Conservation (phyloP, 805 yeast species). For the Metschnikowia kofuensis region DNA sequence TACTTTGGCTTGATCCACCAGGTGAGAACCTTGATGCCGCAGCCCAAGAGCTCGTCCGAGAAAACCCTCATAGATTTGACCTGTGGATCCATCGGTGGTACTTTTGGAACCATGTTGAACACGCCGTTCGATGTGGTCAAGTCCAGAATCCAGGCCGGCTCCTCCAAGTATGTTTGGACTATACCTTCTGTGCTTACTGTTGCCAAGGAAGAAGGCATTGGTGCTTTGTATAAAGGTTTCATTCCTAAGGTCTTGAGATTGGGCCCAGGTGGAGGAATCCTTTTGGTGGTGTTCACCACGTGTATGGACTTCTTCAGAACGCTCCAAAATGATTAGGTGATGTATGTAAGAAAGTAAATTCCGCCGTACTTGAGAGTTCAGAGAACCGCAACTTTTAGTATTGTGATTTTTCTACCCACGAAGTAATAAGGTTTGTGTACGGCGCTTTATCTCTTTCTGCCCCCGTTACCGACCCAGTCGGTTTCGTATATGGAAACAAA, state of each 20-base stretch:
- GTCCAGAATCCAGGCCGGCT: constrained; percentile 91
- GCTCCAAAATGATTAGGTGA: constrained; percentile 25
- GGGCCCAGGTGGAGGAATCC: constrained; percentile 99
- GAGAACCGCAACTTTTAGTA: no score
- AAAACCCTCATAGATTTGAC: constrained; percentile 83
- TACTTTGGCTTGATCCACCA: constrained; percentile 95
- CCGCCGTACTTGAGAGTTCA: no score
- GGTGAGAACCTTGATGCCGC: constrained; percentile 74
- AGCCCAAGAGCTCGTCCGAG: constrained; percentile 65
- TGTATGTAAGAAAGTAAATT: background rate
- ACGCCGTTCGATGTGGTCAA: constrained; percentile 98
- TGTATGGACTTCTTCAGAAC: constrained; percentile 91
- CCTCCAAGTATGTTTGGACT: constrained; percentile 91
- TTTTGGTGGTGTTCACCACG: constrained; percentile 92
- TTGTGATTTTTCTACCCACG: background rate
- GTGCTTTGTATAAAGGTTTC: constrained; percentile 93
- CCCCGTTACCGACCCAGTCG: constrained; percentile 5
- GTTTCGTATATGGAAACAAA: constrained; percentile 8
- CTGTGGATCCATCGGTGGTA: constrained; percentile 96
- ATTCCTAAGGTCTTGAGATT: constrained; percentile 94
- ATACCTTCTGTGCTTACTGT: constrained; percentile 73
- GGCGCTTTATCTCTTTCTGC: background rate
- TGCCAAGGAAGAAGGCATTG: constrained; percentile 86
- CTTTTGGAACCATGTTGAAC: constrained; percentile 90
- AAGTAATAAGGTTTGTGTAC: background rate